Evolutionary conservation across 2,329 filamentous ascomycete genomes (phyloP).

Genomic region (Fusarium camptoceras): DNA sequence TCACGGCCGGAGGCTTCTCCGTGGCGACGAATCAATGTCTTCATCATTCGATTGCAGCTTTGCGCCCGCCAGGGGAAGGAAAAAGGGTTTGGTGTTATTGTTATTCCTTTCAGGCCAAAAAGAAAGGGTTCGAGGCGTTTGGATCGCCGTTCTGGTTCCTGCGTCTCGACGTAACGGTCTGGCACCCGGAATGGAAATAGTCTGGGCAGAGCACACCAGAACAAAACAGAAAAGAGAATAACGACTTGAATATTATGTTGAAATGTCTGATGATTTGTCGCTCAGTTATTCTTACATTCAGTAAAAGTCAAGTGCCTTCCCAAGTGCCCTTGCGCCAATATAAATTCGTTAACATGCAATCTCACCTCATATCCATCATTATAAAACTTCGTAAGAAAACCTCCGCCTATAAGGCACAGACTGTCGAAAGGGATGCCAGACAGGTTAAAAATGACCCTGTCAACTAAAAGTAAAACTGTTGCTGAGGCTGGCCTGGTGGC

Average conservation of each 20-base stretch:
- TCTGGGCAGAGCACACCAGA: neutral
- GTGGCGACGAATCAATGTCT: slow-evolving; percentile 51
- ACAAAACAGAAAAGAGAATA: slow-evolving; percentile 16
- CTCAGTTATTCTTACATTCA: slow-evolving; percentile 17
- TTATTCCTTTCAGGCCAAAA: neutral
- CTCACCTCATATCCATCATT: slow-evolving; percentile 4
- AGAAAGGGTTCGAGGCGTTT: neutral
- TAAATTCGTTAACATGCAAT: slow-evolving; percentile 20
- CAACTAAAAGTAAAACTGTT: slow-evolving; percentile 67
- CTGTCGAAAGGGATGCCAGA: neutral
- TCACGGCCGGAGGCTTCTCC: slow-evolving; percentile 27
- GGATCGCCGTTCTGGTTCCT: neutral
- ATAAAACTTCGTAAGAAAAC: neutral
- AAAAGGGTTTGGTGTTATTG: neutral
- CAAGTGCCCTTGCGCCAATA: slow-evolving; percentile 13
- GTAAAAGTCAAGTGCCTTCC: slow-evolving; percentile 19
- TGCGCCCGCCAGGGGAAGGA: neutral
- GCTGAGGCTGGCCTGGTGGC: slow-evolving; percentile 67
- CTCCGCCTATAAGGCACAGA: neutral
- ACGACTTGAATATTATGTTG: slow-evolving; percentile 33
- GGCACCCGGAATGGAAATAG: neutral
- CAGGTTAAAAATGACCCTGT: neutral
- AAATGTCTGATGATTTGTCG: slow-evolving; percentile 13
- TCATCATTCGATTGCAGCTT: slow-evolving; percentile 61
- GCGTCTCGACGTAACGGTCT: slow-evolving; percentile 2